Conservation (phyloP, 1,284 basidiomycete species). For the Anthracocystis walkeri region DNA sequence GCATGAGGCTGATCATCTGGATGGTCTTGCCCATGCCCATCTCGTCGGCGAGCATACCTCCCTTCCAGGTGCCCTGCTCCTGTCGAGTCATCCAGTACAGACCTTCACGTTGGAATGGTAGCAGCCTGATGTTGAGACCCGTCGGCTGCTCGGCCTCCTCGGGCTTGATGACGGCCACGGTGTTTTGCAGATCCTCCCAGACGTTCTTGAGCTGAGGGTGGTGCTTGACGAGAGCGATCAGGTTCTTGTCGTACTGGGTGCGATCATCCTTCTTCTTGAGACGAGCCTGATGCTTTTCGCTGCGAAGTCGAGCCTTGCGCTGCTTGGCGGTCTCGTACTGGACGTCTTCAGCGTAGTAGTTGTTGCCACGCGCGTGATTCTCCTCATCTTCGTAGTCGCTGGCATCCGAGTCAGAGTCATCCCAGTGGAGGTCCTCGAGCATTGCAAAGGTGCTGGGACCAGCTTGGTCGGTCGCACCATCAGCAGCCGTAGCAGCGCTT, state of each 20-base stretch:
- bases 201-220: conserved; percentile 81
- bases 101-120: conserved; percentile 88
- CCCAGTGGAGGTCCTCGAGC: conserved; percentile 16
- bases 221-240: conserved; percentile 48
- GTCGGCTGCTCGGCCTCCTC: conserved; percentile 77
- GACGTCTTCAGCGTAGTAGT: conserved; percentile 40
- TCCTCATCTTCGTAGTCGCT: conserved; percentile 41
- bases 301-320: conserved; percentile 42
- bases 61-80: conserved; percentile 86
- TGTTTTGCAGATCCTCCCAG: conserved; percentile 84
- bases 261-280: conserved; percentile 41
- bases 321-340: conserved; percentile 64
- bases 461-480: conserved; percentile 8
- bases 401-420: conserved; percentile 23
- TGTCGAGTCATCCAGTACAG: conserved; percentile 96
- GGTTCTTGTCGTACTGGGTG: conserved; percentile 46
- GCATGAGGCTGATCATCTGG: conserved; percentile 90
- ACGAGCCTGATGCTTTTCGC: conserved; percentile 44
- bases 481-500: neutral
- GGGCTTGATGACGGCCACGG: conserved; percentile 73
- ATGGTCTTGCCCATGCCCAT: conserved; percentile 97
- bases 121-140: conserved; percentile 74
- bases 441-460: conserved; percentile 31
- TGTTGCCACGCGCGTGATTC: conserved; percentile 24
- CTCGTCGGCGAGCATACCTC: conserved; percentile 94